Evolutionary conservation across 169 alveolate genomes (phyloP).

Genomic region (Amoebophrya sp.): DNA sequence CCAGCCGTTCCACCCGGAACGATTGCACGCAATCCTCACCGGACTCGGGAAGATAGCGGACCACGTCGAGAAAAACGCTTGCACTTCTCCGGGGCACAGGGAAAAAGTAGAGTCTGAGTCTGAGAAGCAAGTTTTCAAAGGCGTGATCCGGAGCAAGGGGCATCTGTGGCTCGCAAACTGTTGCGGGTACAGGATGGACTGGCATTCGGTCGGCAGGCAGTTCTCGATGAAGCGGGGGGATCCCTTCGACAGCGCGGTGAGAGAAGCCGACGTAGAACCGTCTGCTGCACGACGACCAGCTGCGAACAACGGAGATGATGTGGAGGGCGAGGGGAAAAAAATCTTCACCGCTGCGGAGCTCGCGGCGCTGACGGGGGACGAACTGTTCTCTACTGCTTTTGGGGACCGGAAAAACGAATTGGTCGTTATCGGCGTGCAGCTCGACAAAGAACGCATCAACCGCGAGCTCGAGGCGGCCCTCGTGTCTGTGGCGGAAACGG

Average conservation of each 20-base stretch:
- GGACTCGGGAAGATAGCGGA: background rate
- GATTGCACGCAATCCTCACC: background rate
- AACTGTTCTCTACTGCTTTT: too few species aligned
- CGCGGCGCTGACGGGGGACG: background rate
- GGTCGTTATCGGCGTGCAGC: conserved; percentile 12
- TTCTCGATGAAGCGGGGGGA: background rate
- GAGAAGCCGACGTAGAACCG: too few species aligned
- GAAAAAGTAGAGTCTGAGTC: too few species aligned
- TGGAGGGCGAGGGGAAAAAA: background rate
- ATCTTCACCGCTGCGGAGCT: too few species aligned
- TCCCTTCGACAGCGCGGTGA: background rate
- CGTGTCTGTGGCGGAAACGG: background rate
- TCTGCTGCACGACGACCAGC: background rate
- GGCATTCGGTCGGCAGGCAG: background rate
- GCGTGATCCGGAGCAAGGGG: conserved; percentile 14
- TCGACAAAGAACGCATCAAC: background rate
- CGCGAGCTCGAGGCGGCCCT: background rate
- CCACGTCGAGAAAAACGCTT: too few species aligned
- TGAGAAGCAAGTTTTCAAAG: background rate
- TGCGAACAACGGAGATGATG: too few species aligned
- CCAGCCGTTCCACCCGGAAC: background rate
- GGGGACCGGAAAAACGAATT: conserved; percentile 13
- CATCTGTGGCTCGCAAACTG: conserved; percentile 11
- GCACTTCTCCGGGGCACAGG: too few species aligned
- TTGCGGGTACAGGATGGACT: background rate